Percentiles rank a stretch among this genome's conserved stretches.
Evolutionary conservation across 1,139 yeast species (phyloP).

Genomic region (Neolecta irregularis): DNA sequence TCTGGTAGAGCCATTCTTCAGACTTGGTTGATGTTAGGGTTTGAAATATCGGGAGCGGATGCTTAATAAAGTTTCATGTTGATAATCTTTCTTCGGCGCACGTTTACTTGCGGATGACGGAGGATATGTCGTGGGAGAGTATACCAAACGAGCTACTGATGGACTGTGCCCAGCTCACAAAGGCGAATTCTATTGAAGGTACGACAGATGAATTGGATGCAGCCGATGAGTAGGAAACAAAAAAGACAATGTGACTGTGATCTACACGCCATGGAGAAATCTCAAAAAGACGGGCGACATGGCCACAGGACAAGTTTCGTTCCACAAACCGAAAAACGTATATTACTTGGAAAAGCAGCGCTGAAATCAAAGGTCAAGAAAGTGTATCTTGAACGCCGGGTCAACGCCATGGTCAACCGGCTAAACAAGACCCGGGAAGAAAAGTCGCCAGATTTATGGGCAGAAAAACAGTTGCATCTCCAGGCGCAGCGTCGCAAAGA

Average conservation of each 20-base stretch:
- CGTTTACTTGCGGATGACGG: constrained; percentile 48
- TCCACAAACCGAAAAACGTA: constrained; percentile 35
- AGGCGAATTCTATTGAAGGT: constrained; percentile 67
- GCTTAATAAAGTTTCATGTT: too few species aligned
- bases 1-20: constrained; percentile 41
- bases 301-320: constrained; percentile 77
- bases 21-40: not conserved
- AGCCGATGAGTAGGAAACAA: constrained; percentile 30
- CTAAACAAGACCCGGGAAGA: constrained; percentile 54
- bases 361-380: constrained; percentile 38
- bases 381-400: constrained; percentile 40
- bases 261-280: constrained; percentile 67
- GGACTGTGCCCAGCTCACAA: constrained; percentile 63
- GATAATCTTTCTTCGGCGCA: constrained; percentile 73
- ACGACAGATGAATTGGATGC: not conserved
- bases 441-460: constrained; percentile 32
- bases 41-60: constrained; percentile 15
- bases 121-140: constrained; percentile 31
- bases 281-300: constrained; percentile 54
- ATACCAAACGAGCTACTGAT: constrained; percentile 38
- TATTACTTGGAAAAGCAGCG: constrained; percentile 15
- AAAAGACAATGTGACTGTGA: constrained; percentile 48
- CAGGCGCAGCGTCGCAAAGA: too few species aligned
- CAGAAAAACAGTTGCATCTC: too few species aligned
- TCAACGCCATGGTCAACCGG: constrained; percentile 49